These are phyloP conservation scores for Adansonia rubrostipa DNA, from an alignment of 441 rosid species.

Conservation along the genomic window DNA sequence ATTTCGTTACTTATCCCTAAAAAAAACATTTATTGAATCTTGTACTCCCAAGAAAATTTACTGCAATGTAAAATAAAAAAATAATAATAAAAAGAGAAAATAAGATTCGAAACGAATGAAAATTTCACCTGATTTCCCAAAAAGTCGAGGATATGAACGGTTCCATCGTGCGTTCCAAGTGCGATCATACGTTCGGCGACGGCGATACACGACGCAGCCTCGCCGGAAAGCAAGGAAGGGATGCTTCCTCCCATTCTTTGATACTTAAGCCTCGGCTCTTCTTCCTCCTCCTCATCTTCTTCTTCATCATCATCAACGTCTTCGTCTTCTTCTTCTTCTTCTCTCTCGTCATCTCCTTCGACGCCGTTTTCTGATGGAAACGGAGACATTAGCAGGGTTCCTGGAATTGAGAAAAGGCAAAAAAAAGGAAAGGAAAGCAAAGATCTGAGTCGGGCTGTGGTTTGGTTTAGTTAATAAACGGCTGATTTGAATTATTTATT, in stretches of 20 bases:
- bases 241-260: slow-evolving; percentile 98
- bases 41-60: background rate
- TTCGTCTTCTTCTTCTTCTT: slow-evolving; percentile 52
- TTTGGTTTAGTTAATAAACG: background rate
- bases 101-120: background rate
- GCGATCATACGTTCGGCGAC: slow-evolving; percentile 97
- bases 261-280: slow-evolving; percentile 94
- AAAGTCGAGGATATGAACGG: slow-evolving; percentile 93
- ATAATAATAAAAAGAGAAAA: background rate
- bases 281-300: slow-evolving; percentile 74
- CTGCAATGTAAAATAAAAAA: background rate
- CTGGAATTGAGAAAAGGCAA: background rate
- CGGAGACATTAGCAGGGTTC: slow-evolving; percentile 66
- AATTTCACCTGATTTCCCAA: slow-evolving; percentile 83
- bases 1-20: background rate
- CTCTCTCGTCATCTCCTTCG: slow-evolving; percentile 86
- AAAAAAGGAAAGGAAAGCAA: background rate
- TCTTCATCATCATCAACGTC: slow-evolving; percentile 59
- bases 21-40: background rate
- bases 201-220: slow-evolving; percentile 91
- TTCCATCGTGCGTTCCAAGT: slow-evolving; percentile 88
- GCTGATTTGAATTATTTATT: slow-evolving; percentile 40
- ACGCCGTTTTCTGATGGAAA: slow-evolving; percentile 89
- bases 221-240: slow-evolving; percentile 73
- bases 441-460: slow-evolving; percentile 14